phyloP scores from a whole-genome alignment of 2,329 filamentous ascomycete species.

The Davidsoniella australis region DNA sequence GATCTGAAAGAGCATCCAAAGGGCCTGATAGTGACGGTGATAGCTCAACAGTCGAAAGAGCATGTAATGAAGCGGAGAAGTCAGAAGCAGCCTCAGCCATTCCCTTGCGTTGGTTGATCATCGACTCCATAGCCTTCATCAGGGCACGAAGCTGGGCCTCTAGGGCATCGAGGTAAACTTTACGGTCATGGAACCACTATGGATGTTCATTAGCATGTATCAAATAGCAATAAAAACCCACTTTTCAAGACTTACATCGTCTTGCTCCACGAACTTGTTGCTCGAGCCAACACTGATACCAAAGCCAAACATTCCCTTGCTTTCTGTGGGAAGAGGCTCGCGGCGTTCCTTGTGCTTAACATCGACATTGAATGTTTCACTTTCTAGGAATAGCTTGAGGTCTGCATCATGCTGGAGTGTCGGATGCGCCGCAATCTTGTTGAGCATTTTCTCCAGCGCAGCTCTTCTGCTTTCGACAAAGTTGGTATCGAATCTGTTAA shows the following conservation, averaged over 20 bases:
- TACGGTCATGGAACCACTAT: conserved; percentile 94
- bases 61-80: conserved; percentile 83
- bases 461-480: conserved; percentile 88
- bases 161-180: conserved; percentile 82
- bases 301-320: conserved; percentile 81
- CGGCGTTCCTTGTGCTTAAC: conserved; percentile 95
- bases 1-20: conserved; percentile 76
- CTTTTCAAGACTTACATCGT: conserved; percentile 49
- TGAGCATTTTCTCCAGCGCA: conserved; percentile 91
- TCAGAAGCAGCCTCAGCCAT: conserved; percentile 87
- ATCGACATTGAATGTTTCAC: conserved; percentile 87
- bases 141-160: conserved; percentile 81
- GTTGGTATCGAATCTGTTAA: conserved; percentile 88
- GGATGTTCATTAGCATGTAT: conserved; percentile 11
- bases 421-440: conserved; percentile 81
- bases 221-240: not conserved
- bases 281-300: conserved; percentile 54
- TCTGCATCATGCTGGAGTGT: conserved; percentile 86
- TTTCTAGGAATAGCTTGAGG: conserved; percentile 91
- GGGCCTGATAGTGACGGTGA: conserved; percentile 77
- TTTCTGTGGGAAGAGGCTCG: conserved; percentile 71
- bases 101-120: conserved; percentile 80
- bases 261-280: conserved; percentile 91
- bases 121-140: conserved; percentile 83
- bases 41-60: conserved; percentile 80